Conservation (phyloP, 2,329 filamentous ascomycete genomes). For the Phaeoacremonium minimum region DNA sequence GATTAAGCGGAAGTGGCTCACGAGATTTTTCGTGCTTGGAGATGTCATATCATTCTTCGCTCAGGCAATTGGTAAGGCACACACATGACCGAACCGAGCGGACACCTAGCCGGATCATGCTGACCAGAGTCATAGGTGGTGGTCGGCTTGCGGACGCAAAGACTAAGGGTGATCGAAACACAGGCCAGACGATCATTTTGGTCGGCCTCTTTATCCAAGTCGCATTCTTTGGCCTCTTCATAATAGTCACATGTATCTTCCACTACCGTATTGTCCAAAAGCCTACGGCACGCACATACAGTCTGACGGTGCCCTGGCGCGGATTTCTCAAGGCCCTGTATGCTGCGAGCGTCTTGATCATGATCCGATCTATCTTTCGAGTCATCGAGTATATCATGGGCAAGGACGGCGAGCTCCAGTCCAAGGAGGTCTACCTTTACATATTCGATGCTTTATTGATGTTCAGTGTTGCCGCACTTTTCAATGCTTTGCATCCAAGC, state of each 20-base stretch:
- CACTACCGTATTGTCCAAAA: slow-evolving; percentile 29
- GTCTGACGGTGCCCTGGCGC: slow-evolving; percentile 22
- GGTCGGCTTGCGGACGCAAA: not conserved
- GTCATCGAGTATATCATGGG: slow-evolving; percentile 31
- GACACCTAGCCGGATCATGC: too few relatives aligned
- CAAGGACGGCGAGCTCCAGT: slow-evolving; percentile 28
- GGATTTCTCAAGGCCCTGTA: slow-evolving; percentile 15
- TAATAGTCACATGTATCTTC: slow-evolving; percentile 42
- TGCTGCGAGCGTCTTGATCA: slow-evolving; percentile 21
- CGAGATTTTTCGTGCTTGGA: slow-evolving; percentile 5
- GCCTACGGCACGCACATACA: slow-evolving; percentile 2
- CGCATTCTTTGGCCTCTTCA: slow-evolving; percentile 51
- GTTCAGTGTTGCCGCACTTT: slow-evolving; percentile 5
- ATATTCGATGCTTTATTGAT: slow-evolving; percentile 15
- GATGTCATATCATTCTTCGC: slow-evolving; percentile 7
- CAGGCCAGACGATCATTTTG: slow-evolving; percentile 2
- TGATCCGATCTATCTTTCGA: slow-evolving; percentile 29
- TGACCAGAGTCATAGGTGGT: not conserved
- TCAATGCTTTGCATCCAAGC: slow-evolving; percentile 1
- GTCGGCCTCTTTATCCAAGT: slow-evolving; percentile 40
- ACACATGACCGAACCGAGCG: too few relatives aligned
- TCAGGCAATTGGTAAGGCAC: slow-evolving; percentile 27
- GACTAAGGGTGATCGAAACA: slow-evolving; percentile 15
- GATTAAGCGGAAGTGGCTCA: slow-evolving; percentile 3
- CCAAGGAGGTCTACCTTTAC: slow-evolving; percentile 39